Percentiles rank a stretch among this genome's conserved stretches.
These are phyloP conservation scores for Hypoxylon sp. DNA, from an alignment of 2,329 filamentous ascomycete species.

Conservation along the genomic window DNA sequence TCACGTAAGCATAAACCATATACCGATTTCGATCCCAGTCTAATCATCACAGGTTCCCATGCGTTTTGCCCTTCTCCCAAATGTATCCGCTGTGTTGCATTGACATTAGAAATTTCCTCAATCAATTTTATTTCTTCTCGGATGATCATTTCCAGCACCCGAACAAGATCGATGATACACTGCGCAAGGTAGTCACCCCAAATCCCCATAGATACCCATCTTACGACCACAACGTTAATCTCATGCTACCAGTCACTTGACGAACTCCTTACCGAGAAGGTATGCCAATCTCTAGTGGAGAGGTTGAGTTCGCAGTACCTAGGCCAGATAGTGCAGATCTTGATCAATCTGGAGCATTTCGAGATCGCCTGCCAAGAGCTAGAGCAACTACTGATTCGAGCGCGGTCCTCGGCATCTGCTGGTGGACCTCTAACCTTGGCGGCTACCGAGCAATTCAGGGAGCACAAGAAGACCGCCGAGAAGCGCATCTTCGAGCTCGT, in stretches of 20 bases:
- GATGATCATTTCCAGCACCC: conserved; percentile 96
- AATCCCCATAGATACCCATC: background rate
- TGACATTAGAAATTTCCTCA: conserved; percentile 96
- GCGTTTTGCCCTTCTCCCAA: conserved; percentile 96
- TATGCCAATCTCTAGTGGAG: conserved; percentile 91
- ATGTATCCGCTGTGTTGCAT: conserved; percentile 99
- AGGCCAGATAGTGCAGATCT: conserved; percentile 97
- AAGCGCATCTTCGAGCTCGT: conserved; percentile 99
- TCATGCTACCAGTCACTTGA: conserved; percentile 78
- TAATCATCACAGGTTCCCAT: conserved; percentile 79
- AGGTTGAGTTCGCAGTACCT: conserved; percentile 92
- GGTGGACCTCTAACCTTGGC: conserved; percentile 83
- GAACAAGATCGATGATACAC: conserved; percentile 89
- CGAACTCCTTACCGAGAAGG: conserved; percentile 91
- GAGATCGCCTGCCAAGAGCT: conserved; percentile 92
- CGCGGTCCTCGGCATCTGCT: conserved; percentile 84
- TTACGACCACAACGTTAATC: conserved; percentile 30
- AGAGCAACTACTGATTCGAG: conserved; percentile 86
- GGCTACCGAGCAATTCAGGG: conserved; percentile 88
- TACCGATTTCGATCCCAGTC: conserved; percentile 25
- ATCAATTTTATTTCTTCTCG: conserved; percentile 98
- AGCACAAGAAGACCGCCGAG: conserved; percentile 94
- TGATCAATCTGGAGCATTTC: conserved; percentile 98
- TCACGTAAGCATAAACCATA: conserved; percentile 70
- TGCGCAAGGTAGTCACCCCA: conserved; percentile 74